These are phyloP conservation scores for Pyricularia pennisetigena DNA, from an alignment of 2,329 filamentous ascomycete species.

Conservation along the genomic window DNA sequence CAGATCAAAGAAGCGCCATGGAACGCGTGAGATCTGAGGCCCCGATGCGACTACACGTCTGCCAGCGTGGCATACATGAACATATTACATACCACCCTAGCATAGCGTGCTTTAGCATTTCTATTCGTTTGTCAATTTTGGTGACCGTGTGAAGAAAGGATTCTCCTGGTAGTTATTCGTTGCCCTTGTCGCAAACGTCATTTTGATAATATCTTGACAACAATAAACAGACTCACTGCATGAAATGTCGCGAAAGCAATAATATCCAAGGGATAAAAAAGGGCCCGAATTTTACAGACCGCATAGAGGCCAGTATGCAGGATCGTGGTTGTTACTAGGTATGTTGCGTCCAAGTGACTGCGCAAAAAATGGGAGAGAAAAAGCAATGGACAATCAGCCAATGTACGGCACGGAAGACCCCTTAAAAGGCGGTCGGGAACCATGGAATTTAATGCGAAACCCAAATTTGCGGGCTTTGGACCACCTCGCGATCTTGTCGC, in stretches of 20 bases:
- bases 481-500: background rate
- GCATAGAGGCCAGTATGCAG: background rate
- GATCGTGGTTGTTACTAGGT: background rate
- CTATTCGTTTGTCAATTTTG: background rate
- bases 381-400: background rate
- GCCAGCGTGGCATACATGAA: background rate
- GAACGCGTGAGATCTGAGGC: constrained; percentile 1
- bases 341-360: background rate
- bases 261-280: background rate
- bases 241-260: background rate
- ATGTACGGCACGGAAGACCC: background rate
- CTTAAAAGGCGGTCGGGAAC: constrained; percentile 1
- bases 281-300: background rate
- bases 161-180: background rate
- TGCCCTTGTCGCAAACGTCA: background rate
- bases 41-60: background rate
- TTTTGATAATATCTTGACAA: background rate
- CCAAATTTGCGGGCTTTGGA: background rate
- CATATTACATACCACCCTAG: background rate
- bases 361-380: background rate
- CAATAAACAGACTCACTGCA: background rate
- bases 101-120: background rate
- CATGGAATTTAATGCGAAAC: constrained; percentile 1
- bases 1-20: background rate
- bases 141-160: background rate